Conservation (phyloP, 2,329 filamentous ascomycete genomes). For the Penicillium sp. region DNA sequence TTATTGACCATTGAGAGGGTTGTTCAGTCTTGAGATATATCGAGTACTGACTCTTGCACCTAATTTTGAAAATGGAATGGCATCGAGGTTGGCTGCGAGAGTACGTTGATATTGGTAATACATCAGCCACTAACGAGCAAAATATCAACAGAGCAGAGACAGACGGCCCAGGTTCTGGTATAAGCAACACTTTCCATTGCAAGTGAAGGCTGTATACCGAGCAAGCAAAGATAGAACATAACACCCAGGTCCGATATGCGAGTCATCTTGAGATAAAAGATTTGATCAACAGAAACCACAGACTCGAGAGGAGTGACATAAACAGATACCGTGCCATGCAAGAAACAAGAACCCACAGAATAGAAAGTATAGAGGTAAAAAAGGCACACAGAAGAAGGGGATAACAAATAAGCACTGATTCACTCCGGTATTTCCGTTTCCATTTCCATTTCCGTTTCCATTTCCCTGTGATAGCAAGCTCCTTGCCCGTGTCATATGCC, state of each 20-base stretch:
- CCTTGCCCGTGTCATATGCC: conserved; percentile 24
- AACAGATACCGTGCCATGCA: conserved; percentile 27
- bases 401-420: conserved; percentile 11
- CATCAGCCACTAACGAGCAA: conserved; percentile 16
- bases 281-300: conserved; percentile 22
- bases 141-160: conserved; percentile 13
- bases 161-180: conserved; percentile 4
- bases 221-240: conserved; percentile 6
- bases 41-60: neutral
- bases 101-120: conserved; percentile 14
- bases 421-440: conserved; percentile 23
- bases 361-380: conserved; percentile 5
- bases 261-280: conserved; percentile 14
- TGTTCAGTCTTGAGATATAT: neutral
- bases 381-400: conserved; percentile 1
- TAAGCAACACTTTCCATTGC: conserved; percentile 18
- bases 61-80: neutral
- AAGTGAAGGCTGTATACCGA: conserved; percentile 26
- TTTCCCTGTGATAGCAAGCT: conserved; percentile 4
- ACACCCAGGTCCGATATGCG: conserved; percentile 15
- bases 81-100: neutral
- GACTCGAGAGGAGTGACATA: conserved; percentile 17
- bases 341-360: conserved; percentile 12
- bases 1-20: no score
- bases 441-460: conserved; percentile 14